Conservation (phyloP, 2,329 filamentous ascomycete genomes). For the Furcasterigmium furcatum region DNA sequence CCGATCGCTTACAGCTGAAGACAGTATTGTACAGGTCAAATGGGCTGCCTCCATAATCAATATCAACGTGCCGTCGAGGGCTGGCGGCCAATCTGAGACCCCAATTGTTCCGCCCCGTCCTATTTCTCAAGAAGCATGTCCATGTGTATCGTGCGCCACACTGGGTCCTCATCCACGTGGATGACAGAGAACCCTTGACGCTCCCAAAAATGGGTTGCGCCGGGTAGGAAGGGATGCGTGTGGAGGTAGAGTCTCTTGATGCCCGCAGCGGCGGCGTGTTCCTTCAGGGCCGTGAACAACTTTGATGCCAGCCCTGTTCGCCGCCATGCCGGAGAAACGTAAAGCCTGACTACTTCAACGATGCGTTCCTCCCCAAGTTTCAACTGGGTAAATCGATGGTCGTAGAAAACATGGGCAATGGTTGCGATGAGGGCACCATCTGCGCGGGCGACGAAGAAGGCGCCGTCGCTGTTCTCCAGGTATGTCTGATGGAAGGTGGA, state of each 20-base stretch:
- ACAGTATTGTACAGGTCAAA: too few species aligned
- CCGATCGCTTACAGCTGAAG: too few species aligned
- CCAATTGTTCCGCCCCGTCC: neutral
- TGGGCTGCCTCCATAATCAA: too few species aligned
- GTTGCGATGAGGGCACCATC: slow-evolving; percentile 17
- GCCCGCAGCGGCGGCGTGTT: slow-evolving; percentile 8
- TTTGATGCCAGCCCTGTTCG: slow-evolving; percentile 21
- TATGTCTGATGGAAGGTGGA: slow-evolving; percentile 16
- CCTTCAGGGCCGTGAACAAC: slow-evolving; percentile 12
- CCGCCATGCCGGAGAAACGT: slow-evolving; percentile 19
- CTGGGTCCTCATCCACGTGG: slow-evolving; percentile 16
- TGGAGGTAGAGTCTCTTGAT: slow-evolving; percentile 20
- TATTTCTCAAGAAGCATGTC: neutral
- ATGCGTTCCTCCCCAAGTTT: slow-evolving; percentile 10
- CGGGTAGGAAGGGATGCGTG: slow-evolving; percentile 21
- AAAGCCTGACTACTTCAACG: slow-evolving; percentile 22
- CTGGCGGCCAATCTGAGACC: too few species aligned
- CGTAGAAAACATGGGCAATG: slow-evolving; percentile 19
- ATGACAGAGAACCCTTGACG: slow-evolving; percentile 16
- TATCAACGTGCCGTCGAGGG: too few species aligned
- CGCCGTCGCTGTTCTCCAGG: slow-evolving; percentile 15
- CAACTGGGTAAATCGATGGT: slow-evolving; percentile 18
- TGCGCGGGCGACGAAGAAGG: slow-evolving; percentile 14
- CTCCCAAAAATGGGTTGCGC: slow-evolving; percentile 21
- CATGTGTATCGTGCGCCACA: slow-evolving; percentile 25